Base-by-base conservation (phyloP, 2,329 filamentous ascomycete species). In the Neonectria sp. region DNA sequence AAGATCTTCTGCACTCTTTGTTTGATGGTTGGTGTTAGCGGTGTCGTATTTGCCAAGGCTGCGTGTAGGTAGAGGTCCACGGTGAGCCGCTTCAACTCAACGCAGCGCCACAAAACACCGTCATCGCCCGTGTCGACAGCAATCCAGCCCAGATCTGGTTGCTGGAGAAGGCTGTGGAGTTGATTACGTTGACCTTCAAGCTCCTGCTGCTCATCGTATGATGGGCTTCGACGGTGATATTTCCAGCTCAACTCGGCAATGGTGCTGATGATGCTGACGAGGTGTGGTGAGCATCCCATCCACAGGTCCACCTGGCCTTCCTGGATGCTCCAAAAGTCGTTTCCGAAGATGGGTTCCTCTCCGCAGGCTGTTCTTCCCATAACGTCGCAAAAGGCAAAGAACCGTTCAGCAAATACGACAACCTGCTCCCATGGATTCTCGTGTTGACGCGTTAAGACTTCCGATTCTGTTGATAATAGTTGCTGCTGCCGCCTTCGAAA, bases 311-410 rank as follows among this genome's bases (percentile, higher is more conserved):
- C 63, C 2, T 78, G 65, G 1, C 60, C 56, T 0, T 68, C 52
- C 0, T 70, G 70, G 3, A 67, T 76, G 27, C 79, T 77, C 85
- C 85, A 86, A 63, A 85, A 86, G 56, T 86, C 83, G 33, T 76
- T 78, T 2, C 83, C 84, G 52, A 86, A 86, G 0, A 84, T 74
- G 0, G 83, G 81, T 9, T 82, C 80, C 12, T 85, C 82, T 3
- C 83, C 84, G 58, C 84, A 86, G 0, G 85, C 85, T 0, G 85
- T 86, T 37, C 84, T 80, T 31, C 85, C 84, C 68, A 86, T 86
- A 17, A 85, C 83, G 65, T 86, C 85, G 65, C 86, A 85, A 15
- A 85, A 86, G 4, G 85, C 85, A 61, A 86, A 86, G 68, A 86
- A 86, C 1, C 81, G 78, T 67, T 86, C 84, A 0, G 83, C 81